Percentiles rank a stretch among this genome's conserved stretches.
Evolutionary conservation across 2,329 filamentous ascomycete genomes (phyloP).

Genomic region (Colletotrichum sp.): DNA sequence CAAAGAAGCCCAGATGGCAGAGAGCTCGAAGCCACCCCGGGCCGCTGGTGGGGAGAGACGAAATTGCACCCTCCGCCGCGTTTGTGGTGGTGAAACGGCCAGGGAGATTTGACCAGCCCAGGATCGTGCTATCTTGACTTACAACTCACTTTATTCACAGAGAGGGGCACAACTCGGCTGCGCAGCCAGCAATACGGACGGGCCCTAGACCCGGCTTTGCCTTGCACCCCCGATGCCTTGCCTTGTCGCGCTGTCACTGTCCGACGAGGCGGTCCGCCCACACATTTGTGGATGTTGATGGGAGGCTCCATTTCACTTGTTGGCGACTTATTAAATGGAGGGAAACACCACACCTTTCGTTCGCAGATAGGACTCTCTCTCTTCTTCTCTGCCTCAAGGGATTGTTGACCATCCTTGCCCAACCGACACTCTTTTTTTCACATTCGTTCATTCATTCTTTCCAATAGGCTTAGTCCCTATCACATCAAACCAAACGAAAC

Average conservation of each 20-base stretch:
- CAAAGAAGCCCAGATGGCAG: background rate
- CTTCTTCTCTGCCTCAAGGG: conserved; percentile 9
- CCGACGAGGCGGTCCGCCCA: background rate
- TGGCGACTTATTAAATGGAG: conserved; percentile 4
- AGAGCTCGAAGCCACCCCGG: background rate
- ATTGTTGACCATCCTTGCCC: conserved; percentile 21
- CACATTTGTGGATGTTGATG: conserved; percentile 2
- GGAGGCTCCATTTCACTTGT: background rate
- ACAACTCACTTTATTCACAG: background rate
- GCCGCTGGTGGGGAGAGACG: conserved; percentile 4
- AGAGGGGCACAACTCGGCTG: background rate
- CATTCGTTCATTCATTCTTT: conserved; percentile 15
- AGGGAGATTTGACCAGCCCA: conserved; percentile 19
- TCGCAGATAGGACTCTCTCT: background rate
- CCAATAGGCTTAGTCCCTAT: background rate
- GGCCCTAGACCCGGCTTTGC: background rate
- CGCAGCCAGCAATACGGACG: background rate
- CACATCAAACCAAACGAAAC: background rate
- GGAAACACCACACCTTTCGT: background rate
- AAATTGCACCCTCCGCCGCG: conserved; percentile 18
- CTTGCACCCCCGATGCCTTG: background rate
- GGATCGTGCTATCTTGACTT: conserved; percentile 5
- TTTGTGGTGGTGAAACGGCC: conserved; percentile 19
- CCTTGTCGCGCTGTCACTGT: background rate
- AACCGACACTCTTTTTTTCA: conserved; percentile 14